A percentile compares a stretch with the other conserved stretches of the same genome.
Evolutionary conservation across 1,284 basidiomycete species (phyloP).

Genomic region (Cryptococcus amylolentus): DNA sequence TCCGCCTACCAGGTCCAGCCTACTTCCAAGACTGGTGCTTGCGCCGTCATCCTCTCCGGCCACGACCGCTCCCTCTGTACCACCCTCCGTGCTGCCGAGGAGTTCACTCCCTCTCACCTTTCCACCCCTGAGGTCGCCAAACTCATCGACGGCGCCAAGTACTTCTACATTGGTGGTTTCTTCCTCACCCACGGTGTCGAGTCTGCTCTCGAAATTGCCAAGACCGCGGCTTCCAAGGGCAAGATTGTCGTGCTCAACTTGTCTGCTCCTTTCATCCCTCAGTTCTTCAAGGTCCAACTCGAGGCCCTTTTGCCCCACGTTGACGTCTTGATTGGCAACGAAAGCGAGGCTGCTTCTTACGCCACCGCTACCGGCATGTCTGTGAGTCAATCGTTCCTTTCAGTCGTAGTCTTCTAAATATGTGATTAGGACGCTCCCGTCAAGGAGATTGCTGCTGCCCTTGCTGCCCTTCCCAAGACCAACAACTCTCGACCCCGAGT

Average conservation of each 20-base stretch:
- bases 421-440: conserved; percentile 56
- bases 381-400: conserved; percentile 33
- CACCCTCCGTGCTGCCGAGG: conserved; percentile 83
- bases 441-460: conserved; percentile 63
- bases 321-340: conserved; percentile 90
- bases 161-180: conserved; percentile 95
- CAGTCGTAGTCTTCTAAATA: background rate
- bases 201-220: conserved; percentile 70
- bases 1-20: conserved; percentile 82
- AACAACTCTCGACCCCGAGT: conserved; percentile 71
- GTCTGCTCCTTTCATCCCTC: conserved; percentile 94
- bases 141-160: conserved; percentile 73
- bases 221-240: conserved; percentile 70
- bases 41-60: conserved; percentile 91
- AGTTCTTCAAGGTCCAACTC: conserved; percentile 85
- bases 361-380: conserved; percentile 61
- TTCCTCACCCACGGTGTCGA: conserved; percentile 92
- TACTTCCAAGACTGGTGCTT: conserved; percentile 87
- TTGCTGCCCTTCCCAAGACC: conserved; percentile 63
- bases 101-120: conserved; percentile 78
- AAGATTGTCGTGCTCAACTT: conserved; percentile 91
- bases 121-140: conserved; percentile 71
- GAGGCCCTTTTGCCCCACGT: conserved; percentile 74
- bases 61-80: conserved; percentile 92
- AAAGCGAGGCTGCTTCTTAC: conserved; percentile 87